phyloP scores from a whole-genome alignment of 2,329 filamentous ascomycete species.

The Ascochyta lentis region DNA sequence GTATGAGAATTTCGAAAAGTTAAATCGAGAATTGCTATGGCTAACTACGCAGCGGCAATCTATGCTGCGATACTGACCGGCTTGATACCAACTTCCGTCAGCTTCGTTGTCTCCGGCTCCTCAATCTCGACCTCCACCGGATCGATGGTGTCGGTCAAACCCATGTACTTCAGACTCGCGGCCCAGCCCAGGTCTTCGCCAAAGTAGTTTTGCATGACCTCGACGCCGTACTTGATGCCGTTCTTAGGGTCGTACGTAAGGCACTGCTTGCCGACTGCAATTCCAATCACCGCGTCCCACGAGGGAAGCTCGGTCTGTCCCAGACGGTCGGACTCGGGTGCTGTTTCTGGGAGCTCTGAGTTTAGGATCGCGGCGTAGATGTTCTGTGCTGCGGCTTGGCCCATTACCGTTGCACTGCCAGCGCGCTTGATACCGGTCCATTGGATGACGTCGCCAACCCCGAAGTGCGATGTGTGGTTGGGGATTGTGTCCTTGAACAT shows the following conservation, averaged over 20 bases:
- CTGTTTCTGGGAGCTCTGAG: slow-evolving; percentile 30
- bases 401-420: slow-evolving; percentile 77
- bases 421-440: slow-evolving; percentile 85
- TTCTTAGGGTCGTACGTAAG: slow-evolving; percentile 66
- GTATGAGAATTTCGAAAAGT: too few species aligned
- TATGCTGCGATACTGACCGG: slow-evolving; percentile 35
- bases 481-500: slow-evolving; percentile 61
- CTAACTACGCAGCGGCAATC: neutral
- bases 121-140: slow-evolving; percentile 23
- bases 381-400: slow-evolving; percentile 70
- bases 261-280: slow-evolving; percentile 74
- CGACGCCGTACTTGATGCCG: slow-evolving; percentile 66
- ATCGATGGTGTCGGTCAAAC: slow-evolving; percentile 44
- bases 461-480: slow-evolving; percentile 69
- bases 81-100: slow-evolving; percentile 40
- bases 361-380: slow-evolving; percentile 47
- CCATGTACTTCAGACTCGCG: slow-evolving; percentile 41
- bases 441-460: slow-evolving; percentile 70
- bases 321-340: slow-evolving; percentile 24
- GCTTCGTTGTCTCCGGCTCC: slow-evolving; percentile 26
- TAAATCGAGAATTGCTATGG: neutral
- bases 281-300: slow-evolving; percentile 65
- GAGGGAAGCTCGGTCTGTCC: slow-evolving; percentile 34
- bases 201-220: slow-evolving; percentile 70
- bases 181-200: slow-evolving; percentile 68